Conservation (phyloP, 352 stramenopile species). For the Globisporangium polare region DNA sequence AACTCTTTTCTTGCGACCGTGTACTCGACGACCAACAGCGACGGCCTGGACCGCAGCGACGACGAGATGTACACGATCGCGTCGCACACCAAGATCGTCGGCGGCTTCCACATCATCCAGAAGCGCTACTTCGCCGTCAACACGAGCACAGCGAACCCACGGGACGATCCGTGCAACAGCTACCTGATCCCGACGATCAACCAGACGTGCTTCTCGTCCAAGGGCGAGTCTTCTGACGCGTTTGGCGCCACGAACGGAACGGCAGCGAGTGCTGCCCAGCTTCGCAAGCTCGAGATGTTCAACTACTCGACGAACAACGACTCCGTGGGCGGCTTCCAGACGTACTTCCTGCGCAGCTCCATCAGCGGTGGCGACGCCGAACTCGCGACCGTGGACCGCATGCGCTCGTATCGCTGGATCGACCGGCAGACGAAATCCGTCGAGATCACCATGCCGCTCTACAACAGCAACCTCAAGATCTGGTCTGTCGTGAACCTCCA, state of each 20-base stretch:
- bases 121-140: conserved; percentile 44
- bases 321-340: conserved; percentile 43
- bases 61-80: conserved; percentile 56
- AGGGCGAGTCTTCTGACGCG: conserved; percentile 23
- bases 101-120: conserved; percentile 64
- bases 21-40: conserved; percentile 32
- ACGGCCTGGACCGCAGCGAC: conserved; percentile 9
- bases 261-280: conserved; percentile 16
- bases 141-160: conserved; percentile 30
- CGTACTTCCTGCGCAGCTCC: conserved; percentile 49
- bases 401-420: conserved; percentile 52
- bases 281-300: conserved; percentile 56
- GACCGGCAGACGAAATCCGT: conserved; percentile 59
- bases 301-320: conserved; percentile 39
- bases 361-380: conserved; percentile 38
- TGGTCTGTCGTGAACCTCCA: conserved; percentile 58
- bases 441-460: conserved; percentile 51
- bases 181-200: conserved; percentile 30
- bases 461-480: conserved; percentile 59
- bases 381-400: conserved; percentile 19
- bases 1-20: conserved; percentile 51
- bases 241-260: conserved; percentile 44
- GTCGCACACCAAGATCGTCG: conserved; percentile 57
- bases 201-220: conserved; percentile 37
- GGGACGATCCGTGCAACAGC: conserved; percentile 45